These are phyloP conservation scores for Tetracladium setigerum DNA, from an alignment of 495 filamentous ascomycete genomes.

Conservation along the genomic window DNA sequence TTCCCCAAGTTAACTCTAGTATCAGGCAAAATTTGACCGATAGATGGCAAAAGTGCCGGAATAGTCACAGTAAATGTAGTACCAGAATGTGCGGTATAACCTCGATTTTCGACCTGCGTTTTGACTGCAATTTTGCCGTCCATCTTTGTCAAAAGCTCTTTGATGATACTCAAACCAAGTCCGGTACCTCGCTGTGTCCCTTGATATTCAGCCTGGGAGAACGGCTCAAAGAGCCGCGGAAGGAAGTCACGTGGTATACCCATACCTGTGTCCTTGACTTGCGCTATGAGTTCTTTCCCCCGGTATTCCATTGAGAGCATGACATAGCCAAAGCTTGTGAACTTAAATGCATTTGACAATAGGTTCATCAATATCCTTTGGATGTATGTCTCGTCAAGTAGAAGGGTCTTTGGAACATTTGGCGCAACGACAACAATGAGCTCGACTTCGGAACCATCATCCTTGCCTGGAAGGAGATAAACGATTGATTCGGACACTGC, in stretches of 20 bases:
- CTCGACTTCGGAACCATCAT: constrained; percentile 22
- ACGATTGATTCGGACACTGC: constrained; percentile 24
- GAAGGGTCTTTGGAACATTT: constrained; percentile 19
- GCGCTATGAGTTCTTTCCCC: constrained; percentile 18
- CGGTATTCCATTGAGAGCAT: constrained; percentile 17
- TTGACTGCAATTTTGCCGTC: constrained; percentile 37
- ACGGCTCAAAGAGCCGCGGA: constrained; percentile 41
- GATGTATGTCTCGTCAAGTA: constrained; percentile 25
- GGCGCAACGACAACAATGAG: constrained; percentile 23
- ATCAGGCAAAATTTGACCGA: no score
- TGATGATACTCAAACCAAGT: constrained; percentile 40
- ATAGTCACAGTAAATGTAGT: constrained; percentile 20
- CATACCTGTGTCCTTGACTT: constrained; percentile 40
- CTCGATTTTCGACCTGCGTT: constrained; percentile 16
- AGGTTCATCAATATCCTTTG: constrained; percentile 38
- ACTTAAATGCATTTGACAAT: constrained; percentile 39
- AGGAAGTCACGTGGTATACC: constrained; percentile 44
- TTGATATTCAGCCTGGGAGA: constrained; percentile 41
- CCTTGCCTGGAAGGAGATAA: constrained; percentile 19
- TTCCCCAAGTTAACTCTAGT: no score
- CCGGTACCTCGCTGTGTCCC: constrained; percentile 37
- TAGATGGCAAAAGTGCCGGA: constrained; percentile 1
- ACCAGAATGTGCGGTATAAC: not conserved
- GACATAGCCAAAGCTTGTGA: constrained; percentile 34
- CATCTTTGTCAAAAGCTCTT: constrained; percentile 38